Base-by-base conservation (phyloP, 768 basidiomycete species). In the Suillus fuscotomentosus region DNA sequence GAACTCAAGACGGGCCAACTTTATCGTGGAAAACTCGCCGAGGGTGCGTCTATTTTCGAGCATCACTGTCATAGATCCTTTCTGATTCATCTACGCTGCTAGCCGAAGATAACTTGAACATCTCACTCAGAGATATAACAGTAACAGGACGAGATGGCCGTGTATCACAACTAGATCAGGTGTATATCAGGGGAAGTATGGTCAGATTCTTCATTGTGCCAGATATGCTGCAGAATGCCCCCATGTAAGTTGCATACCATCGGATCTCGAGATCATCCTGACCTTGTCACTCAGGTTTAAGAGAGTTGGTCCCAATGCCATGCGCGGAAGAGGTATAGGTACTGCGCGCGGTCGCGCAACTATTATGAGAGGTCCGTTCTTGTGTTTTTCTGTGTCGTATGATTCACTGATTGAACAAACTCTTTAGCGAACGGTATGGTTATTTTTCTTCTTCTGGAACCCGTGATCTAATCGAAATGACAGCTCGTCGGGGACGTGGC, bases 41-140 rank as follows among this genome's bases (percentile, higher is more conserved):
- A 99, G 83, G 97, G 97, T 95, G 68, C 71, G 84, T 48, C 48
- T 34, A 64, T 31, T 56, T 54, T 65, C 17, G 63, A 61, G 61
- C 54, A 34, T 38, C 43, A 27, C 43, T 4, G 38, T 63, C 63
- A 60, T 64, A 48, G 64, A 62, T 60, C 68, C 67, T 63, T 34
- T 47, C 69, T 75, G 70, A 66, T 69, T 63, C 34, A 61, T 67
- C 57, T 27, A 62, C 59, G 60, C 27, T 65, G 47, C n/a, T 63
- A 99, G 97, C 97, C 69, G 97, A 99, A 78, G 97, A 99, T 75
- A 97, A 97, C 70, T 83, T 99, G 51, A 99, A 99, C 79, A 95
- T 99, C 73, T 95, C 96, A 5, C 75, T 99, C 67, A 94, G 87
- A 76, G 95, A 99, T 68, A 97, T 98, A 72, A 99, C 97, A 38